Percentiles rank a stretch among this genome's conserved stretches.
phyloP scores from a whole-genome alignment of 129 eudicot genomes.

The carrot (Daucus carota) region DH1_v3.0 NC_030381.2:20573001-20573500 shows the following conservation, averaged over 20 bases:
- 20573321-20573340: too few species aligned
- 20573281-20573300: neutral
- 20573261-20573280: neutral
- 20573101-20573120: slow-evolving; percentile 30
- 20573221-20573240: neutral
- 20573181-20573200: slow-evolving; percentile 14
- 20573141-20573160: slow-evolving; percentile 91
- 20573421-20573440: too few species aligned
- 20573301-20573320: too few species aligned
- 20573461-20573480: too few species aligned
- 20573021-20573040: neutral
- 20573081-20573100: slow-evolving; percentile 34
- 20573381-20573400: too few species aligned
- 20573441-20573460: too few species aligned
- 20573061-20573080: slow-evolving; percentile 21
- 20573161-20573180: slow-evolving; percentile 69
- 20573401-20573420: too few species aligned
- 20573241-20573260: neutral
- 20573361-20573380: too few species aligned
- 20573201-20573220: neutral
- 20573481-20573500: too few species aligned
- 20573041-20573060: slow-evolving; percentile 19
- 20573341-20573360: too few species aligned
- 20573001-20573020: neutral
- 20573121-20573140: slow-evolving; percentile 28